Base-by-base conservation (phyloP, 495 filamentous ascomycete genomes). In the Hypoxylon fuscum region DNA sequence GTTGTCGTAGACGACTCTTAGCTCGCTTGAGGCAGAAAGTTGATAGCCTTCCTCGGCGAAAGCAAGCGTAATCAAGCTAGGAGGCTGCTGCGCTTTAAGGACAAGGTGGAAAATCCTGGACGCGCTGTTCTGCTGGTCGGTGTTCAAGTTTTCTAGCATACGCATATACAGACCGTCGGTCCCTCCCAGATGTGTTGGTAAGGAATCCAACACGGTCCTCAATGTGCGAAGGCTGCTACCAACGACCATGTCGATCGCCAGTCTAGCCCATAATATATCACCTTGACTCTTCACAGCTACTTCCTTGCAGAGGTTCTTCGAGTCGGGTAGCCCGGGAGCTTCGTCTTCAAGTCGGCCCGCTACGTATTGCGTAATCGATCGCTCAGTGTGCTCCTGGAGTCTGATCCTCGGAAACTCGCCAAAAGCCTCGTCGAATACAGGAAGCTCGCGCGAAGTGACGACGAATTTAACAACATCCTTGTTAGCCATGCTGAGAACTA, bases 181-280 rank as follows among this genome's bases (percentile, higher is more conserved):
- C 1, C 70, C 70, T 32, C 70, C 70, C 10, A 73, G 68, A 6
- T 60, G 68, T 2, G 53, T 46, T 5, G 70, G 70, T 14, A 73
- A 38, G 3, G 68, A 71, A 42, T 73, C 50, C 15, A 73, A 25
- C 5, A 58, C 69, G 8, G 51, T 42, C 38, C 70, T 54, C 14
- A 73, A n/a, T 0, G 59, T 64, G 18, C 63, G 59, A 15, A 73
- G 55, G 22, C 65, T 67, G 29, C 62, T 62, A 27, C 68, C 68
- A 20, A 71, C 55, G 1, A 73, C 54, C 68, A 73, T 73, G 21
- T 73, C 71, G 9, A 73, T 68, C 12, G 66, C 71, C 23, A 73
- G 44, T n/a, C 68, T 56, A 5, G 68, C 71, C 65, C 66, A 73
- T 10, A 73, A 54, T n/a, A 73, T 68, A 37, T 73, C 65, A 14